Evolutionary conservation across 192 early-diverging fungal genomes (phyloP).

Genomic region (Entomortierella beljakovae): DNA sequence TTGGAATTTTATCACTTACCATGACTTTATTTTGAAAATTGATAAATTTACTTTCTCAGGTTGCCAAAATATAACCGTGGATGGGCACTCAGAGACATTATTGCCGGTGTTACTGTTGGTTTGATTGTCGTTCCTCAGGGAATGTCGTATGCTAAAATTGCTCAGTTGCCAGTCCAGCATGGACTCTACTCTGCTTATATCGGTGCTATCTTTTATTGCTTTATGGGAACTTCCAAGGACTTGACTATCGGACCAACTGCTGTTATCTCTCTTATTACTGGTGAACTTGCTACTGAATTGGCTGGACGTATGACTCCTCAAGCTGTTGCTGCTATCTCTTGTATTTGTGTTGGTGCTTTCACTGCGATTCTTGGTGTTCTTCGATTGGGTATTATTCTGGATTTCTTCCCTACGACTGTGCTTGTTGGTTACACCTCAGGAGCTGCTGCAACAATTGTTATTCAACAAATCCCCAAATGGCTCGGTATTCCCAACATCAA

Average conservation of each 20-base stretch:
- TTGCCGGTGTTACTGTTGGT: constrained; percentile 85
- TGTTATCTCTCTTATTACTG: constrained; percentile 81
- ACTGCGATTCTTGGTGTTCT: constrained; percentile 79
- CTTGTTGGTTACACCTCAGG: constrained; percentile 92
- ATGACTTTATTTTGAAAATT: neutral
- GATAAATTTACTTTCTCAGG: constrained; percentile 7
- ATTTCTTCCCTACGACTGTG: constrained; percentile 87
- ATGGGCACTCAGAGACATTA: constrained; percentile 65
- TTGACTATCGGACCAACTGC: constrained; percentile 81
- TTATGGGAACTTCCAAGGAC: constrained; percentile 83
- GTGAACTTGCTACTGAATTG: constrained; percentile 68
- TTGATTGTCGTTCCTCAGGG: constrained; percentile 80
- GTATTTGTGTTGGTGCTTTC: constrained; percentile 70
- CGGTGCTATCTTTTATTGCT: constrained; percentile 70
- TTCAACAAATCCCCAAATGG: constrained; percentile 83
- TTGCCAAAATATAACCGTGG: constrained; percentile 50
- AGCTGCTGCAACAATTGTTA: constrained; percentile 81
- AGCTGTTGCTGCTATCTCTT: constrained; percentile 74
- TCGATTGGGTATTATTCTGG: constrained; percentile 86
- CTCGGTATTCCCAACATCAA: constrained; percentile 83
- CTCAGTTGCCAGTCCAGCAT: constrained; percentile 72
- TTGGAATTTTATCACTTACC: no score
- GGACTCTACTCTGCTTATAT: constrained; percentile 82
- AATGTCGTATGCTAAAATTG: constrained; percentile 80
- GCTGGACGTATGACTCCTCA: constrained; percentile 63